Evolutionary conservation across 805 yeast species (phyloP).

Genomic region (Ogataea polymorpha): DNA sequence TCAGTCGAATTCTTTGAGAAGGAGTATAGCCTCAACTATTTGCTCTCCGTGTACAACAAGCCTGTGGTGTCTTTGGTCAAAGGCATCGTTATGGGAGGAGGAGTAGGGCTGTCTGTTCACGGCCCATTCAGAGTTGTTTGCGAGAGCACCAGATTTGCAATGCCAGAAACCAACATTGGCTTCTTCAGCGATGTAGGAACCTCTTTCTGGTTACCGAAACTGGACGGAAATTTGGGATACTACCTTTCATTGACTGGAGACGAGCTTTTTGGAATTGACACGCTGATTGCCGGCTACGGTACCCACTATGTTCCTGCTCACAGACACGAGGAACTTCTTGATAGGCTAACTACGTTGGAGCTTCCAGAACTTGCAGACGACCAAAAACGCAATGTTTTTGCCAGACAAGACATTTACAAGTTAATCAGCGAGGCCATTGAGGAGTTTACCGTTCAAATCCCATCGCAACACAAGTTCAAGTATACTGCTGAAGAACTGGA

Average conservation of each 20-base stretch:
- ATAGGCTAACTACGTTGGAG: slow-evolving; percentile 62
- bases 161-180: slow-evolving; percentile 98
- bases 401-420: slow-evolving; percentile 37
- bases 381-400: slow-evolving; percentile 19
- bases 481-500: slow-evolving; percentile 52
- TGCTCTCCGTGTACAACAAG: slow-evolving; percentile 77
- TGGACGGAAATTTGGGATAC: slow-evolving; percentile 80
- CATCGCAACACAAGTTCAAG: slow-evolving; percentile 58
- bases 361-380: slow-evolving; percentile 20
- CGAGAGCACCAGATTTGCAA: slow-evolving; percentile 85
- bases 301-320: slow-evolving; percentile 82
- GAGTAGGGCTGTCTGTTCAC: slow-evolving; percentile 89
- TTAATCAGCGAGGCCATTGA: slow-evolving; percentile 72
- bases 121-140: slow-evolving; percentile 93
- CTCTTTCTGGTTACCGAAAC: slow-evolving; percentile 78
- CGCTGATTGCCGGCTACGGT: slow-evolving; percentile 80
- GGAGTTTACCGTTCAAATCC: slow-evolving; percentile 70
- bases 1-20: slow-evolving; percentile 67
- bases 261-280: slow-evolving; percentile 71
- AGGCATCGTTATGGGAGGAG: slow-evolving; percentile 98
- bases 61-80: slow-evolving; percentile 85
- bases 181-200: slow-evolving; percentile 96
- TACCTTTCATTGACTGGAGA: slow-evolving; percentile 87
- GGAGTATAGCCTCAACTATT: slow-evolving; percentile 80
- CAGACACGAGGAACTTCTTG: slow-evolving; percentile 57